Conservation (phyloP, 202 grass and related monocot genomes). For the Carex arenaria region DNA sequence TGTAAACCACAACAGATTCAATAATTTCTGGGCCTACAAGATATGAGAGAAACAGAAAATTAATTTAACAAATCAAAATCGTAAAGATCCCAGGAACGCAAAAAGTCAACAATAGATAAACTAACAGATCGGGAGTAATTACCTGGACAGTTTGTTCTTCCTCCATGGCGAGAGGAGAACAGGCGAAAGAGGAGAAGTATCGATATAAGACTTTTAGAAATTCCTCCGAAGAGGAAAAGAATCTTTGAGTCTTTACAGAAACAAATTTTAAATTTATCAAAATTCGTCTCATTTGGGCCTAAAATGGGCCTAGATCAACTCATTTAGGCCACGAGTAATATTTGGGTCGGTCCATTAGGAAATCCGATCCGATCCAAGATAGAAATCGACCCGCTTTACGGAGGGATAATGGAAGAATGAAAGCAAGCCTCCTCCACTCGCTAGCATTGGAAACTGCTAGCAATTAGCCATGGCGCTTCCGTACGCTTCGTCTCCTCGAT, state of each 20-base stretch:
- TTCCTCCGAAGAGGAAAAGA: constrained; percentile 10
- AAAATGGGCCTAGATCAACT: neutral
- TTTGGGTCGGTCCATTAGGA: neutral
- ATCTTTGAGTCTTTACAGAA: neutral
- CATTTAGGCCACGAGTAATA: neutral
- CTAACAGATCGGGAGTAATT: neutral
- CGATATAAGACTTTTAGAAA: neutral
- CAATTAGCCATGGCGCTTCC: constrained; percentile 5
- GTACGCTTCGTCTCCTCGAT: neutral
- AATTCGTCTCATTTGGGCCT: neutral
- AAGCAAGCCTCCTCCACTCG: neutral
- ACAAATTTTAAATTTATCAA: neutral
- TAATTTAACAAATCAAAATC: neutral
- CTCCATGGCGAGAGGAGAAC: constrained; percentile 8
- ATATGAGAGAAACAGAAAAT: neutral
- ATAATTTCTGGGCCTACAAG: neutral
- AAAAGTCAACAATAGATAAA: constrained; percentile 2
- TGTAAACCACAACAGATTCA: neutral
- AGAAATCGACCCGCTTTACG: neutral
- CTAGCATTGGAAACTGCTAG: neutral
- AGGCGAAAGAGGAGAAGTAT: neutral
- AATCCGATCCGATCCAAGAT: neutral
- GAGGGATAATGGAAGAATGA: neutral
- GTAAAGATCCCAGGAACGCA: neutral
- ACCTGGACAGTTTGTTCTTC: constrained; percentile 14